Evolutionary conservation across 768 basidiomycete genomes (phyloP), one percentile per base, ranked within the genome.

Genomic region (Tylopilus plumbeoviolaceoides): DNA sequence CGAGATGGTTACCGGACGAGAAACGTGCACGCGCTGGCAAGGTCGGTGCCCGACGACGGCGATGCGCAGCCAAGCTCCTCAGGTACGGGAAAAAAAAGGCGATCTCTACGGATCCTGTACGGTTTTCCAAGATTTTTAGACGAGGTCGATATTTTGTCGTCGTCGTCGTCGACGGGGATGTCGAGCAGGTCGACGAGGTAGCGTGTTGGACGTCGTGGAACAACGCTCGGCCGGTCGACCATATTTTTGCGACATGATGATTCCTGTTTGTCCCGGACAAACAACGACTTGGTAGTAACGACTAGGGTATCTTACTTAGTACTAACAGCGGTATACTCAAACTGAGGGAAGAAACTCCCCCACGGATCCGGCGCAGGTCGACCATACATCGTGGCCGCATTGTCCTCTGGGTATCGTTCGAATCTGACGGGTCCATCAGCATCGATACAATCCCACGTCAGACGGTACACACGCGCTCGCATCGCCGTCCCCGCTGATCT

Each of bases 401-500:
- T 81, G 59, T 87, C 88, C 64, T 91, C 89, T 1, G 88, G 85
- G 60, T 91, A 91, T 44, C 73, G 75, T 60, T 91, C 89, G 58
- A 91, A 91, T 20, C 88, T 91, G 59, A 18, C 5, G 41, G 5
- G 10, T 2, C 30, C 30, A 43, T 53, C 3, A 50, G 47, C 15
- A 33, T 38, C 39, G 44, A 48, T 42, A 53, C 50, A 23, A 17
- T 3, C 7, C 4, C 25, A 30, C 8, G 18, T 7, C 0, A 4
- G 40, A 47, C 38, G 21, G 28, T 15, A 81, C 89, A 70, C 66
- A 91, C 88, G 89, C 89, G 83, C 90, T 93, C 6, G 95, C 89
- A 70, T 99, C 97, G 1, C 97, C 97, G 11, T 98, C 97, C 9
- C 92, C 87, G 31, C 75, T 80, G 44, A 98, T 92, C 67, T 87